Percentiles rank a stretch among this genome's conserved stretches.
Evolutionary conservation across 208 protist genomes (phyloP).

Genomic region (Herpetomonas tarakana): DNA sequence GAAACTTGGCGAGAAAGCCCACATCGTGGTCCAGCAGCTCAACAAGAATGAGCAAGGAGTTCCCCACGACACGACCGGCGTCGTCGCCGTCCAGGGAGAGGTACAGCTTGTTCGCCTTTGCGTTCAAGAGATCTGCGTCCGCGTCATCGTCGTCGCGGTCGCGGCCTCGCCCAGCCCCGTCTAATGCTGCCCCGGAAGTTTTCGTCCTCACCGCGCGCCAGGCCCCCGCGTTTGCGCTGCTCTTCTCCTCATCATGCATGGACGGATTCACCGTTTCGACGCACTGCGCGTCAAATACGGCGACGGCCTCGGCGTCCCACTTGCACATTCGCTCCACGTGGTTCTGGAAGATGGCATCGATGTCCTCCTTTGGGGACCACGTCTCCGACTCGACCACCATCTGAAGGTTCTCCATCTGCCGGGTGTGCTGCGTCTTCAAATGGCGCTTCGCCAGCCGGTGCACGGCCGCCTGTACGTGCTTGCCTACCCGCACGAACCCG

Average conservation of each 20-base stretch:
- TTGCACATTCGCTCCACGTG: constrained; percentile 62
- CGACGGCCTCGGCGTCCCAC: constrained; percentile 27
- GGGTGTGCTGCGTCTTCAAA: constrained; percentile 49
- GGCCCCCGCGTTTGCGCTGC: constrained; percentile 2
- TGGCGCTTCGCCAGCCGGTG: constrained; percentile 49
- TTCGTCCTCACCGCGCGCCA: not conserved
- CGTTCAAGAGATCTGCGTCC: constrained; percentile 15
- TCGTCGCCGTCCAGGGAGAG: constrained; percentile 14
- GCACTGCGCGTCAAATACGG: constrained; percentile 26
- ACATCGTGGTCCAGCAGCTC: constrained; percentile 80
- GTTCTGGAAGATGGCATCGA: constrained; percentile 55
- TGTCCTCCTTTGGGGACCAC: constrained; percentile 49
- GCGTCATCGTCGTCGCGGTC: not conserved
- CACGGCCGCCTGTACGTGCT: constrained; percentile 38
- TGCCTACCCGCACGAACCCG: not conserved
- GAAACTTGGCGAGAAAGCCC: constrained; percentile 64
- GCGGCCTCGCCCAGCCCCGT: too few species aligned
- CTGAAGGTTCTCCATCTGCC: constrained; percentile 56
- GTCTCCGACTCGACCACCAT: constrained; percentile 67
- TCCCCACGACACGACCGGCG: constrained; percentile 49
- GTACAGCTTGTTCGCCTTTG: constrained; percentile 23
- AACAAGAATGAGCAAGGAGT: constrained; percentile 69
- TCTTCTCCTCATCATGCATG: not conserved
- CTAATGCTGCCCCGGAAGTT: not conserved
- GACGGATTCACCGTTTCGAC: constrained; percentile 5